These are phyloP conservation scores for Paramecium caudatum DNA, from an alignment of 73 alveolate genomes.

Conservation along the genomic window DNA sequence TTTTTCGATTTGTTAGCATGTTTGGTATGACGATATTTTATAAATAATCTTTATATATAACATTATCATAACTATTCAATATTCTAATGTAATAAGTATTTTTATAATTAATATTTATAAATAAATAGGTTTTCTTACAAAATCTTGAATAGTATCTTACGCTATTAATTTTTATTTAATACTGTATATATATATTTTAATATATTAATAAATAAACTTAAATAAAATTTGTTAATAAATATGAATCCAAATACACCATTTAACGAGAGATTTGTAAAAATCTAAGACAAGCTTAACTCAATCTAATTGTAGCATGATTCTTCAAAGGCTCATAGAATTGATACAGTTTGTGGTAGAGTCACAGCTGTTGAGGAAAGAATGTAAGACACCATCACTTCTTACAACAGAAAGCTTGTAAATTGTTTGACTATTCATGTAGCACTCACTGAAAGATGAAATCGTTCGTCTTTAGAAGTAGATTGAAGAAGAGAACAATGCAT, in stretches of 20 bases:
- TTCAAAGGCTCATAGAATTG: conserved; percentile 75
- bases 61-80: too few species aligned
- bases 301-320: conserved; percentile 67
- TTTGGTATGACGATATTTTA: too few species aligned
- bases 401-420: conserved; percentile 45
- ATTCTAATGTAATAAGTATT: too few species aligned
- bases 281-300: conserved; percentile 68
- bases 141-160: too few species aligned
- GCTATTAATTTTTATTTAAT: background rate
- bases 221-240: conserved; percentile 62
- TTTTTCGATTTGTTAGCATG: too few species aligned
- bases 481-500: conserved; percentile 71
- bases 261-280: conserved; percentile 74
- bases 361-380: conserved; percentile 69
- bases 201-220: background rate
- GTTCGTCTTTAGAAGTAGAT: conserved; percentile 64
- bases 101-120: too few species aligned
- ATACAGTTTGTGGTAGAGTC: conserved; percentile 59
- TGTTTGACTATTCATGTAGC: background rate
- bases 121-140: too few species aligned
- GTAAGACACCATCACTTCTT: conserved; percentile 63
- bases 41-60: too few species aligned
- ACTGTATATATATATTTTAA: background rate
- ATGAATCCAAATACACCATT: conserved; percentile 74
- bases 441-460: conserved; percentile 72